These are phyloP conservation scores for Ceriops tagal DNA, from an alignment of 345 rosid genomes.

Conservation along the genomic window DNA sequence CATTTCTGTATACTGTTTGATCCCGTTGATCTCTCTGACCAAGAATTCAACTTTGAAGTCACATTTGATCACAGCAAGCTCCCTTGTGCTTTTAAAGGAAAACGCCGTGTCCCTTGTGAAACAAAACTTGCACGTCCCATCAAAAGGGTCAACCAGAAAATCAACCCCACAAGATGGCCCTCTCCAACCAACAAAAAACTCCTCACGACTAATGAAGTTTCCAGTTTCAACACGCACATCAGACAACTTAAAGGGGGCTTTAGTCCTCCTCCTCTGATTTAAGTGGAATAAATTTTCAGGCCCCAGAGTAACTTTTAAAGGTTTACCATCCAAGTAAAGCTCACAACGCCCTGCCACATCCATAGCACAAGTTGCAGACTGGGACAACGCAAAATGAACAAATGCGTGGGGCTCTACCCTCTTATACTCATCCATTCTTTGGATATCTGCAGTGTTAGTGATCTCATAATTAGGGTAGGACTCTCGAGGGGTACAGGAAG, in stretches of 20 bases:
- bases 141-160: conserved; percentile 85
- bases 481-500: conserved; percentile 83
- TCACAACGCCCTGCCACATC: conserved; percentile 47
- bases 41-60: conserved; percentile 78
- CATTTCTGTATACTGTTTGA: conserved; percentile 40
- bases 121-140: conserved; percentile 63
- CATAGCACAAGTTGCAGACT: conserved; percentile 39
- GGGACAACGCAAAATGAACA: conserved; percentile 68
- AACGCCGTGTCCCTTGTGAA: conserved; percentile 63
- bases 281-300: conserved; percentile 59
- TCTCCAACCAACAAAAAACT: conserved; percentile 68
- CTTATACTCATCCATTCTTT: conserved; percentile 34
- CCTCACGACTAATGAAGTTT: conserved; percentile 40
- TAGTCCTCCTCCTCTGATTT: conserved; percentile 63
- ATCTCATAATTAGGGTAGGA: conserved; percentile 65
- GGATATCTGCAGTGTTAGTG: conserved; percentile 22
- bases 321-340: conserved; percentile 41
- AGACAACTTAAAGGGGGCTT: conserved; percentile 50
- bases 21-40: conserved; percentile 59
- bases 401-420: conserved; percentile 83
- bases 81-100: conserved; percentile 44
- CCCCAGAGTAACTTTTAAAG: conserved; percentile 65
- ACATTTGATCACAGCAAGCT: conserved; percentile 63
- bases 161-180: conserved; percentile 55
- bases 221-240: conserved; percentile 66